Percentiles rank a stretch among this genome's conserved stretches.
These are phyloP conservation scores for Hordeum pubiflorum DNA, from an alignment of 202 grass and related monocot genomes.

Conservation along the genomic window DNA sequence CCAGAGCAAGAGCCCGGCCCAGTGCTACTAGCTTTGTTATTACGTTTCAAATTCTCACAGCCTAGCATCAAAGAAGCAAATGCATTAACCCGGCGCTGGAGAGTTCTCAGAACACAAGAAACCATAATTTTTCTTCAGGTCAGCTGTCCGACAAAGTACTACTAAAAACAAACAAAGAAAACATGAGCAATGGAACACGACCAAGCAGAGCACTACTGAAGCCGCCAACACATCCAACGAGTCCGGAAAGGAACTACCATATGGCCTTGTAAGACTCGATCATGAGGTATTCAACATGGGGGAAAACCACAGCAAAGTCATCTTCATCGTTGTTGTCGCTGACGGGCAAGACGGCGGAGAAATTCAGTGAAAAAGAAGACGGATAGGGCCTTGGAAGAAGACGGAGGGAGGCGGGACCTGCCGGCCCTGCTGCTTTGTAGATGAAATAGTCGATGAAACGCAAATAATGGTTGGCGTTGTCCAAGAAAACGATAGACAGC, in stretches of 20 bases:
- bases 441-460: background rate
- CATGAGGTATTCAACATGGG: background rate
- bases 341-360: background rate
- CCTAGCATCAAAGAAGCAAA: no score
- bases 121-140: background rate
- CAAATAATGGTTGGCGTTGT: background rate
- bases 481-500: background rate
- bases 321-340: background rate
- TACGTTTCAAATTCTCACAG: no score
- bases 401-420: background rate
- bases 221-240: no score
- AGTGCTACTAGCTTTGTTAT: background rate
- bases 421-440: background rate
- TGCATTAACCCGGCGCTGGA: no score
- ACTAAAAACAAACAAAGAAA: background rate
- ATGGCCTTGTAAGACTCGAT: no score
- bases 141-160: constrained; percentile 27
- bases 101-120: constrained; percentile 10
- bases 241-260: no score
- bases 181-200: no score
- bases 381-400: background rate
- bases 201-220: no score
- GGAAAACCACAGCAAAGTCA: background rate
- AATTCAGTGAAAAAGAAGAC: background rate
- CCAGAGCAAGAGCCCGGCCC: background rate